These are phyloP conservation scores for Penicillium sp. DNA, from an alignment of 2,329 filamentous ascomycete species.

Conservation along the genomic window DNA sequence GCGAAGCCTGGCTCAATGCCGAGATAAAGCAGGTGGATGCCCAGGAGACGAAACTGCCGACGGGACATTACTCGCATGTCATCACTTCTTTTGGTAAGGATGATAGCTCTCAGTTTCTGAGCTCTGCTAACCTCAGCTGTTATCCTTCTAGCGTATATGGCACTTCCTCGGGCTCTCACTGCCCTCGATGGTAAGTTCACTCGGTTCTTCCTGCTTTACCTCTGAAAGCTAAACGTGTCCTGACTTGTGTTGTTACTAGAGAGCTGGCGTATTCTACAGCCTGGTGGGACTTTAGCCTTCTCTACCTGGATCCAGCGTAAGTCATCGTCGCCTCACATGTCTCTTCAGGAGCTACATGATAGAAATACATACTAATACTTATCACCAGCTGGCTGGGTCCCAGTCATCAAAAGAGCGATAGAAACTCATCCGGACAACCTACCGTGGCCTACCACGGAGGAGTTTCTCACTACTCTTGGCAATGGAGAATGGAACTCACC, in stretches of 20 bases:
- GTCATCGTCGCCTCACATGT: too few relatives aligned
- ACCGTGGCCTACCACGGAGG: slow-evolving; percentile 22
- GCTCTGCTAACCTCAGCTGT: neutral
- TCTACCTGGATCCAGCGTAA: slow-evolving; percentile 37
- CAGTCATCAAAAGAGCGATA: slow-evolving; percentile 26
- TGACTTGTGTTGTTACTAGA: slow-evolving; percentile 19
- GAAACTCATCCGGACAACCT: slow-evolving; percentile 27
- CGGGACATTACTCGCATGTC: slow-evolving; percentile 45
- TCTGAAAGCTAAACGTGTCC: neutral
- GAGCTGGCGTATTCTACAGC: slow-evolving; percentile 34
- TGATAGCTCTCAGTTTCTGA: neutral
- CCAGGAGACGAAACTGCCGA: slow-evolving; percentile 45
- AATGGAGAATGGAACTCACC: slow-evolving; percentile 27
- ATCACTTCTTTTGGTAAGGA: slow-evolving; percentile 47
- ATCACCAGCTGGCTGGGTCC: slow-evolving; percentile 27
- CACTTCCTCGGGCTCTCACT: slow-evolving; percentile 44
- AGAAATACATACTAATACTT: neutral
- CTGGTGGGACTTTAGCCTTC: slow-evolving; percentile 35
- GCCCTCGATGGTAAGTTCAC: slow-evolving; percentile 36
- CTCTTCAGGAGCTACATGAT: neutral
- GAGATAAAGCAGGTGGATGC: slow-evolving; percentile 49
- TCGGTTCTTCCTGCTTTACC: neutral
- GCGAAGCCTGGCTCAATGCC: slow-evolving; percentile 49
- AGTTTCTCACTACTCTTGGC: slow-evolving; percentile 18
- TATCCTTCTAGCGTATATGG: slow-evolving; percentile 37